These are phyloP conservation scores for Flaveria sonorensis DNA, from an alignment of 129 eudicot genomes.

Conservation along the genomic window DNA sequence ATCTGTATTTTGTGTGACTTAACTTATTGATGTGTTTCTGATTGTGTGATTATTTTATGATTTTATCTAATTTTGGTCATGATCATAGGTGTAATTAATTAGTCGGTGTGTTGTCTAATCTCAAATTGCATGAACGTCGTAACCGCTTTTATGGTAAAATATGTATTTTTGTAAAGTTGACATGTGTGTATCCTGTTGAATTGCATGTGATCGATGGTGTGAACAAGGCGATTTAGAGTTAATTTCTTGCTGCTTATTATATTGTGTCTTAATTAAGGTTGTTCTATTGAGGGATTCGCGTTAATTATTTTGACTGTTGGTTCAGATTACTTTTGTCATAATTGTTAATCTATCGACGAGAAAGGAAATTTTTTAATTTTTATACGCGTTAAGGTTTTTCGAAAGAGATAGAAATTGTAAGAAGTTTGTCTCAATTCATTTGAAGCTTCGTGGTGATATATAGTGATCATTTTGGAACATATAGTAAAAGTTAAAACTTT, in stretches of 20 bases:
- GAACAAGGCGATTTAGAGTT: too few species aligned
- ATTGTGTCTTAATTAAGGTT: conserved; percentile 5
- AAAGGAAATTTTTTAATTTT: neutral
- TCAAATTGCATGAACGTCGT: neutral
- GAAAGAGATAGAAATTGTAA: neutral
- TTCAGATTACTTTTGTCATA: conserved; percentile 1
- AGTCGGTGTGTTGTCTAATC: too few species aligned
- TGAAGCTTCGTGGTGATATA: neutral
- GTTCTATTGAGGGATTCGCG: neutral
- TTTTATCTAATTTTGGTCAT: too few species aligned
- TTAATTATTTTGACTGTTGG: neutral
- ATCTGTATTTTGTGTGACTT: too few species aligned
- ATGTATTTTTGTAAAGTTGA: neutral
- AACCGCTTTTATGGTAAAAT: neutral
- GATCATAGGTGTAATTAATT: neutral
- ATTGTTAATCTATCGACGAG: conserved; percentile 5
- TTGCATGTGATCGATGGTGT: neutral
- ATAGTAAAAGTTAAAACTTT: neutral
- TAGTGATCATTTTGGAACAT: neutral
- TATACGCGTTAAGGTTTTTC: too few species aligned
- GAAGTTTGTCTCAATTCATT: neutral
- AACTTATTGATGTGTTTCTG: too few species aligned
- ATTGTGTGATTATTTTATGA: too few species aligned
- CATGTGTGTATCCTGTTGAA: neutral
- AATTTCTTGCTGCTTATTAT: neutral